Base-by-base conservation (phyloP, 1,284 basidiomycete genomes). In the Trichosporon sp. region DNA sequence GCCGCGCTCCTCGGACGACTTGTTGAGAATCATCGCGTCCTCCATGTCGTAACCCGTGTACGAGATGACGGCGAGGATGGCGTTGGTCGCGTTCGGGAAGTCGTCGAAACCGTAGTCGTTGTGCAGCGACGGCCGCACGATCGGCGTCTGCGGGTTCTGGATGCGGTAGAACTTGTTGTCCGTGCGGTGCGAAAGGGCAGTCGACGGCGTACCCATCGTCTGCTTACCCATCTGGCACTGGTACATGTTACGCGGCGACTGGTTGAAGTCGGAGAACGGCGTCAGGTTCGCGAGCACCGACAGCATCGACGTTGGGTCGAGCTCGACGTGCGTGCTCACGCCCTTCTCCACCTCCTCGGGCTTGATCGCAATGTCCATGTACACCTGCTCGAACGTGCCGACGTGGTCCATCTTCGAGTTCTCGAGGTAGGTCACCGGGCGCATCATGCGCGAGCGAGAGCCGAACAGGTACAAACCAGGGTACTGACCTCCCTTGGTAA, bases 1-100 rank as follows among this genome's bases (percentile, higher is more conserved):
- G 0, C 96, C 96, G 49, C 96, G 89, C 81, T 99, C 96, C 78
- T 99, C 94, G 3, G 93, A 90, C 4, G 94, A 98, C 83, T 99
- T 99, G 83, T 99, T 99, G 60, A 99, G 82, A 71, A 99, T 99
- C 96, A 99, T 99, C 67, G 96, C 96, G 74, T 99, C 96, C 82
- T 99, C 96, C 96, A 99, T 99, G 79, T 99, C 96, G 81, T 99
- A 99, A 6, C 96, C 96, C 0, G 96, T 99, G 80, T 99, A 99
- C 0, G 96, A 99, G 71, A 99, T 98, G 77, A 99, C 96, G 23
- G 96, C 96, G 60, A 99, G 96, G 64, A 99, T 86, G 16, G 96
- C 96, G 79, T 99, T 99, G 49, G 91, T 97, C 16, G 95, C 96
- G 76, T 96, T 99, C 1, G 96, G 96, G 85, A 95, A 99, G 59